phyloP scores from a whole-genome alignment of 2,329 filamentous ascomycete species.

The Trichophyton verrucosum region DNA sequence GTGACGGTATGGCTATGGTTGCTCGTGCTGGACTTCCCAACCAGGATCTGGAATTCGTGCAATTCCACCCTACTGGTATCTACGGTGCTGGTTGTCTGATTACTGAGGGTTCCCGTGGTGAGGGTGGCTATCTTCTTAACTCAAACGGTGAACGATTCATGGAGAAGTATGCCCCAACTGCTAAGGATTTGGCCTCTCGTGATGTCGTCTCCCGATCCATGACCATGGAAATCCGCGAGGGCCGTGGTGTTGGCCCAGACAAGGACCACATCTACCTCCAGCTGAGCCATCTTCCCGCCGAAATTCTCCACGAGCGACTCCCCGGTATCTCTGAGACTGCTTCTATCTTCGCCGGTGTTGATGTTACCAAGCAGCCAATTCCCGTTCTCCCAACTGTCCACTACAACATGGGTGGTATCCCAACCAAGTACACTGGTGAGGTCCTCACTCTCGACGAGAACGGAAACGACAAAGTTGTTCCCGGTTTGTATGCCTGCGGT shows the following conservation, averaged over 20 bases:
- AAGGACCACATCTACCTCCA: conserved; percentile 99
- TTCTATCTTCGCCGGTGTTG: conserved; percentile 91
- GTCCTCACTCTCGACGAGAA: conserved; percentile 76
- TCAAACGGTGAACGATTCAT: conserved; percentile 98
- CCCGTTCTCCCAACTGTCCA: conserved; percentile 93
- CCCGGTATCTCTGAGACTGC: conserved; percentile 98
- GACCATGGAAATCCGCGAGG: conserved; percentile 96
- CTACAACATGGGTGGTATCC: conserved; percentile 99
- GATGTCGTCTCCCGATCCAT: conserved; percentile 96
- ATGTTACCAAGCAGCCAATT: conserved; percentile 93
- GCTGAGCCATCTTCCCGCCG: conserved; percentile 83
- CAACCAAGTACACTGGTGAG: conserved; percentile 93
- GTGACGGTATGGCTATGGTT: conserved; percentile 99
- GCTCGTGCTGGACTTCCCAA: conserved; percentile 93
- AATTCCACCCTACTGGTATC: conserved; percentile 98
- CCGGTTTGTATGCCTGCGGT: conserved; percentile 89
- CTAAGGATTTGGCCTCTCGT: conserved; percentile 92
- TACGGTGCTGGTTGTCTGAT: conserved; percentile 97
- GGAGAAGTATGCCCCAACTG: conserved; percentile 95
- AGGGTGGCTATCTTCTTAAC: conserved; percentile 96
- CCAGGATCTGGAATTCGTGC: conserved; percentile 98
- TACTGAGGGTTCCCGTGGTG: conserved; percentile 92
- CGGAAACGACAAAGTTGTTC: conserved; percentile 85
- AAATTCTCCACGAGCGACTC: conserved; percentile 88
- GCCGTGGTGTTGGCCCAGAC: conserved; percentile 88